A percentile compares a stretch with the other conserved stretches of the same genome.
These are phyloP conservation scores for Apiospora rasikravindrae DNA, from an alignment of 2,329 filamentous ascomycete genomes.

Conservation along the genomic window DNA sequence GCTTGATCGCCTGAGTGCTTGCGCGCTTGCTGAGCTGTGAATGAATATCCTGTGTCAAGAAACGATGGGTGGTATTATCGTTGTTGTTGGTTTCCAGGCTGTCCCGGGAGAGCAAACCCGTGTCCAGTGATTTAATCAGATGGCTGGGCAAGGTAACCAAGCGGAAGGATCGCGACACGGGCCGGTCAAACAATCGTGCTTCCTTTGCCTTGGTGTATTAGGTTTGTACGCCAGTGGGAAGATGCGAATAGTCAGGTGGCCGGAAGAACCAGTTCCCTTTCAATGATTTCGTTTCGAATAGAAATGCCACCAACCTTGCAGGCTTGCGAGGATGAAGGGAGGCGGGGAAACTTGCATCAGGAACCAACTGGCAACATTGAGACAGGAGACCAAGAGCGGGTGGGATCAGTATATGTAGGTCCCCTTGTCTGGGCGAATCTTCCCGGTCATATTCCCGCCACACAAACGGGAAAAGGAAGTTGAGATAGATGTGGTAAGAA, in stretches of 20 bases:
- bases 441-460: neutral
- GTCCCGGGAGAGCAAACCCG: constrained; percentile 4
- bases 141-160: constrained; percentile 1
- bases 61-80: neutral
- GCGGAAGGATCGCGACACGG: constrained; percentile 3
- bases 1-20: neutral
- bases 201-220: neutral
- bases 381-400: neutral
- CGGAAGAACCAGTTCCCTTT: neutral
- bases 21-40: neutral
- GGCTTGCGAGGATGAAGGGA: neutral
- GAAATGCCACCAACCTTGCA: neutral
- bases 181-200: constrained; percentile 10
- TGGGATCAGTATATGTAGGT: constrained; percentile 7
- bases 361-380: neutral
- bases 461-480: constrained; percentile 7
- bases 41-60: constrained; percentile 1
- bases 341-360: constrained; percentile 2
- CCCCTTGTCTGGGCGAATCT: neutral
- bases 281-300: neutral
- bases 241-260: neutral
- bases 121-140: neutral
- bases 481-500: constrained; percentile 2
- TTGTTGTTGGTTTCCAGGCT: constrained; percentile 2
- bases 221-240: neutral